These are phyloP conservation scores for Microdochium bolleyi DNA, from an alignment of 2,329 filamentous ascomycete species.

Conservation along the genomic window DNA sequence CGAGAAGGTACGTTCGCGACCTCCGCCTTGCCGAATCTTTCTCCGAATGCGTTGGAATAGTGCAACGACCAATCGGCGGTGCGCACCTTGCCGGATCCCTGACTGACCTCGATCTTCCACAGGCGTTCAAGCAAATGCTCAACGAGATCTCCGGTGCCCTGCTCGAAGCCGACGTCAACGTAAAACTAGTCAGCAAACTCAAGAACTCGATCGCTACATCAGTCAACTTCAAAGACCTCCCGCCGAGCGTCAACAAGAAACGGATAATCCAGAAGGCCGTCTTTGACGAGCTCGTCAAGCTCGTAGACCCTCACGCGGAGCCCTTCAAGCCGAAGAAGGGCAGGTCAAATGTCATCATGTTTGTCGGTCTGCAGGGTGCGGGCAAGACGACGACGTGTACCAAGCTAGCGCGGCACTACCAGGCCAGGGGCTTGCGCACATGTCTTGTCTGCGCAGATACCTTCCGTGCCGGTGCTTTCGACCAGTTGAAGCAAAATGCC, in stretches of 20 bases:
- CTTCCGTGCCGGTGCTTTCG: conserved; percentile 95
- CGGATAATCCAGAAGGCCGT: conserved; percentile 96
- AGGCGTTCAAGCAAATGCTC: conserved; percentile 90
- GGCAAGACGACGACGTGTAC: conserved; percentile 98
- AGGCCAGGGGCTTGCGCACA: conserved; percentile 83
- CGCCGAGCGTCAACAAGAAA: conserved; percentile 93
- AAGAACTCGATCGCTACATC: conserved; percentile 85
- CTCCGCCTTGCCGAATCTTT: conserved; percentile 5
- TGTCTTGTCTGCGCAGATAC: conserved; percentile 97
- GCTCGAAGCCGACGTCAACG: conserved; percentile 94
- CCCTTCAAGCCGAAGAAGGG: conserved; percentile 97
- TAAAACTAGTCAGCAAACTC: conserved; percentile 82
- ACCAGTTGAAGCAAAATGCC: conserved; percentile 97
- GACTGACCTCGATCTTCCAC: neutral
- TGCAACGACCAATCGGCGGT: too few relatives aligned
- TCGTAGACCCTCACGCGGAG: conserved; percentile 92
- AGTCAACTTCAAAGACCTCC: conserved; percentile 93
- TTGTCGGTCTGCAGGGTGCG: conserved; percentile 93
- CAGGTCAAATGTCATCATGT: conserved; percentile 97
- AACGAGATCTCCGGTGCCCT: conserved; percentile 97
- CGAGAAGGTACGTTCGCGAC: conserved; percentile 63
- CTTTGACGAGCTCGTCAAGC: conserved; percentile 90
- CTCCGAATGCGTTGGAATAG: conserved; percentile 1
- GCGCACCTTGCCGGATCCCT: neutral
- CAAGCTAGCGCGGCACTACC: conserved; percentile 91